Percentiles rank a stretch among this genome's conserved stretches.
Conservation (phyloP, 2,329 filamentous ascomycete species). For the Scytalidium lignicola region DNA sequence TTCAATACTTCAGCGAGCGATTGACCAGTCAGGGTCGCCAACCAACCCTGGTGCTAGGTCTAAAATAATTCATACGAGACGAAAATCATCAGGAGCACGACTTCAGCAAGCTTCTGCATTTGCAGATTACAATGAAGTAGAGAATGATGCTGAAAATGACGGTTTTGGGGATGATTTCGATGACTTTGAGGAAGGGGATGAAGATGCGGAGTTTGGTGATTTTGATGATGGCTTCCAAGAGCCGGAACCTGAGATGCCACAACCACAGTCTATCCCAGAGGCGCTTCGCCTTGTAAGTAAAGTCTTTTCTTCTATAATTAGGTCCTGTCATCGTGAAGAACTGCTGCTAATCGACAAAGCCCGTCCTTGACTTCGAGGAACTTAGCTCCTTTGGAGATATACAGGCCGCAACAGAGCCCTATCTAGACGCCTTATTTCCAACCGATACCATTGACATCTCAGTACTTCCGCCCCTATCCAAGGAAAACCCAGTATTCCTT, state of each 20-base stretch:
- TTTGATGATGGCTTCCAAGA: slow-evolving; percentile 62
- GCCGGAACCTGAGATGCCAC: slow-evolving; percentile 35
- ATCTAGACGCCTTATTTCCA: slow-evolving; percentile 62
- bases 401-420: slow-evolving; percentile 55
- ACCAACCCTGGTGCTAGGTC: slow-evolving; percentile 45
- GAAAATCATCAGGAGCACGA: slow-evolving; percentile 26
- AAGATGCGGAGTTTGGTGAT: slow-evolving; percentile 44
- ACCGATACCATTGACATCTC: slow-evolving; percentile 49
- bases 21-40: slow-evolving; percentile 59
- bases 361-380: slow-evolving; percentile 63
- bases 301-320: slow-evolving; percentile 3
- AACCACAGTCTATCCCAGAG: slow-evolving; percentile 29
- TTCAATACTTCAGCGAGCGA: slow-evolving; percentile 39
- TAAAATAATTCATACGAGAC: slow-evolving; percentile 34
- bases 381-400: slow-evolving; percentile 56
- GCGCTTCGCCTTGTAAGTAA: slow-evolving; percentile 39
- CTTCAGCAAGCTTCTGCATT: slow-evolving; percentile 13
- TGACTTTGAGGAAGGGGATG: slow-evolving; percentile 56
- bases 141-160: slow-evolving; percentile 36
- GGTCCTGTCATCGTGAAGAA: slow-evolving; percentile 5
- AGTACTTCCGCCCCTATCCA: slow-evolving; percentile 38
- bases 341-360: slow-evolving; percentile 37
- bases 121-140: slow-evolving; percentile 57
- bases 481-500: slow-evolving; percentile 62
- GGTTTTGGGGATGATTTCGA: slow-evolving; percentile 66